Conservation (phyloP, 305 asterid genomes). For the Solanum hybrid region DNA sequence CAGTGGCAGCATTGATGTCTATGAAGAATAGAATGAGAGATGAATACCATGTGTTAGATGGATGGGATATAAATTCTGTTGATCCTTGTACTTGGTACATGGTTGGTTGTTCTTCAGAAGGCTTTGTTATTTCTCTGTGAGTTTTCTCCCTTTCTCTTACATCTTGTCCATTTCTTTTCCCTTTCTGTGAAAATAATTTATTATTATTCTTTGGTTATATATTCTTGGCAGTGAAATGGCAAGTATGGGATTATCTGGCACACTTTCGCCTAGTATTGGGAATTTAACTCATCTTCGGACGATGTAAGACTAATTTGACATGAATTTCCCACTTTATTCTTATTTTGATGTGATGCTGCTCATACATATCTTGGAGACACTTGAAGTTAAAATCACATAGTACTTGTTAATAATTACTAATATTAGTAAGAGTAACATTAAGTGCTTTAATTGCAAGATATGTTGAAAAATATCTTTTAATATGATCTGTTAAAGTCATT, state of each 20-base stretch:
- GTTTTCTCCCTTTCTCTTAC: constrained; percentile 8
- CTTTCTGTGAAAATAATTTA: neutral
- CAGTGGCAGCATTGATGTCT: constrained; percentile 92
- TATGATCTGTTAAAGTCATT: neutral
- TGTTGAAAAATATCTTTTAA: neutral
- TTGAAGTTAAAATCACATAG: neutral
- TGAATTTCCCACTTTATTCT: neutral
- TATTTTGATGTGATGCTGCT: neutral
- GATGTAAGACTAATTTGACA: constrained; percentile 20
- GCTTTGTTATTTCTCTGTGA: constrained; percentile 81
- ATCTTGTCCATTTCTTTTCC: neutral
- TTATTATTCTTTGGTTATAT: neutral
- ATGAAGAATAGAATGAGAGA: constrained; percentile 66
- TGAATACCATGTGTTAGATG: constrained; percentile 60
- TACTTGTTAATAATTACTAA: neutral
- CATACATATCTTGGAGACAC: neutral
- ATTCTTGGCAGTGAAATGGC: constrained; percentile 66
- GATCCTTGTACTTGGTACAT: constrained; percentile 99
- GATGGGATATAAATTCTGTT: constrained; percentile 96
- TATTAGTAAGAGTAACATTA: neutral
- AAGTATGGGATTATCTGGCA: constrained; percentile 65
- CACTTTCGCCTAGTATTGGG: constrained; percentile 75
- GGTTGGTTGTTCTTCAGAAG: constrained; percentile 78
- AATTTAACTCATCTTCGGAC: constrained; percentile 68
- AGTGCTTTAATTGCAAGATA: neutral